Base-by-base conservation (phyloP, 768 basidiomycete species). In the Tulasnella sp. region DNA sequence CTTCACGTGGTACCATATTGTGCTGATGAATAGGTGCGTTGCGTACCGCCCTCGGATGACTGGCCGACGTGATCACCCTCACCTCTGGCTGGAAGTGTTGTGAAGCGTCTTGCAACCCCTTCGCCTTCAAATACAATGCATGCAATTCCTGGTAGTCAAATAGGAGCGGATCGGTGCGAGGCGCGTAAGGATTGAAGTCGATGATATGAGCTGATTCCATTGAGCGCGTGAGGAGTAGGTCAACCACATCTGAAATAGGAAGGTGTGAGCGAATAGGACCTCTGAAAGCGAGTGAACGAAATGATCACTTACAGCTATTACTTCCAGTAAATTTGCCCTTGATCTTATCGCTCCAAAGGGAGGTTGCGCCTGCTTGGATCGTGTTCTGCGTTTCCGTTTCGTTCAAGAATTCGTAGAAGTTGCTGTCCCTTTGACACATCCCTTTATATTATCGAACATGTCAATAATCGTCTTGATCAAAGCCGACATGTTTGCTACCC, bases 1-100 rank as follows among this genome's bases (percentile, higher is more conserved):
- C 88, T 67, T 98, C 94, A 50, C 91, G 78, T 8, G 94, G 95
- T 30, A 94, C 76, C 85, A 92, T 94, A 66, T 92, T 95, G 70
- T 88, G 88, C 64, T 86, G 85, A 68, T 88, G 74, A 0, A 78
- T 73, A 1, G 94, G 94, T 1, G 83, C 80, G 63, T 83, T 88
- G 34, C 77, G 74, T 15, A 73, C 73, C 0, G 82, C 84, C 1
- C 77, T 77, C 0, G 88, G 88, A 69, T 95, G 90, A 4, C 78
- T 70, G 1, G 76, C 77, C 0, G 87, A 89, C 67, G 90, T 83
- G 55, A 95, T 84, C 41, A 86, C 80, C 43, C 79, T 78, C 27
- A 87, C 69, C 58, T 74, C 73, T 0, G 82, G 54, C 45, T 54
- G 53, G n/a, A n/a, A n/a, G 4, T 61, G 3, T 10, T 42, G 74